phyloP scores from a whole-genome alignment of 2,329 filamentous ascomycete genomes.

The Aaosphaeria arxii region DNA sequence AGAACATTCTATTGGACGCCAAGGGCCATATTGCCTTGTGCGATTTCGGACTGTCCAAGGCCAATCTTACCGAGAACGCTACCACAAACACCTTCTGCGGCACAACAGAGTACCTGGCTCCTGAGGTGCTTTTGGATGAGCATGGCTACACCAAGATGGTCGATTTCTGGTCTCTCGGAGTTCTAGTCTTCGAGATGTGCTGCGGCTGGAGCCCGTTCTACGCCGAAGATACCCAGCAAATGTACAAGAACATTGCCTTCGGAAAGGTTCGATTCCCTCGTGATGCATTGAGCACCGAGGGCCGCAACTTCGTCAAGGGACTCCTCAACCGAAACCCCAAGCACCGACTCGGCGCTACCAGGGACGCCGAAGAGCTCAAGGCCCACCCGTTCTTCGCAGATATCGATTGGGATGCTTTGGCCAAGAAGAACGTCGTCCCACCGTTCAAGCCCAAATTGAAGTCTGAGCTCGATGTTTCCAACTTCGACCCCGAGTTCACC shows the following conservation, averaged over 20 bases:
- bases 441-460: slow-evolving; percentile 98
- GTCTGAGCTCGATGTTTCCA: slow-evolving; percentile 92
- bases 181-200: slow-evolving; percentile 99
- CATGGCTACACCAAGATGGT: slow-evolving; percentile 99
- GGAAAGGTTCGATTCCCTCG: slow-evolving; percentile 96
- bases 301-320: slow-evolving; percentile 96
- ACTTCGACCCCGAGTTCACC: slow-evolving; percentile 98
- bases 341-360: slow-evolving; percentile 85
- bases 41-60: slow-evolving; percentile 96
- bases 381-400: slow-evolving; percentile 91
- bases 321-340: slow-evolving; percentile 95
- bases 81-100: slow-evolving; percentile 99
- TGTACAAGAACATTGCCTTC: slow-evolving; percentile 99
- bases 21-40: slow-evolving; percentile 97
- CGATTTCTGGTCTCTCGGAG: slow-evolving; percentile 97
- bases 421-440: slow-evolving; percentile 88
- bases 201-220: slow-evolving; percentile 99
- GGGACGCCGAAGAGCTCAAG: slow-evolving; percentile 92
- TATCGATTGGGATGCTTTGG: slow-evolving; percentile 84
- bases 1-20: slow-evolving; percentile 94
- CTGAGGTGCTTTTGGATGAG: slow-evolving; percentile 92
- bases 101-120: slow-evolving; percentile 95
- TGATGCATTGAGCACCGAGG: slow-evolving; percentile 90
- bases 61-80: slow-evolving; percentile 93
- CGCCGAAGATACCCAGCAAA: slow-evolving; percentile 97